Conservation (phyloP, 371 early-diverging fungal genomes). For the Vairimorpha ceranae region DNA sequence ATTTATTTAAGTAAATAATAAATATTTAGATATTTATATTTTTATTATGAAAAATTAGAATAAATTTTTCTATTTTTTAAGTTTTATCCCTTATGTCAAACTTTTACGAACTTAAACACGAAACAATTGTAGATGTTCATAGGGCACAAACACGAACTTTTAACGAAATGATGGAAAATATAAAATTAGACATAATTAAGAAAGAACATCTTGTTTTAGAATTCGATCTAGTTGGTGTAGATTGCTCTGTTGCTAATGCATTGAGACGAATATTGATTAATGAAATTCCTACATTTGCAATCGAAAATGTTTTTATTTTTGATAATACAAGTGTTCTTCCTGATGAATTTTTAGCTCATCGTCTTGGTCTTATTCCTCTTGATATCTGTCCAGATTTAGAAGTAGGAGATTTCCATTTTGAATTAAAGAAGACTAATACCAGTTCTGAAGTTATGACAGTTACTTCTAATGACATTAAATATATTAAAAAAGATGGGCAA, state of each 20-base stretch:
- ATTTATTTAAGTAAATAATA: too few relatives aligned
- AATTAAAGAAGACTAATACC: slow-evolving; percentile 64
- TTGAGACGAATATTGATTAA: slow-evolving; percentile 86
- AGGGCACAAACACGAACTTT: not conserved
- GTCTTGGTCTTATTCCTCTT: slow-evolving; percentile 91
- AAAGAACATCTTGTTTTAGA: slow-evolving; percentile 16
- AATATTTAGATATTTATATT: too few relatives aligned
- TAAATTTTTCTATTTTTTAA: too few relatives aligned
- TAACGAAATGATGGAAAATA: slow-evolving; percentile 20
- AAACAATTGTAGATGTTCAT: slow-evolving; percentile 10
- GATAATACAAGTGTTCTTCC: slow-evolving; percentile 86
- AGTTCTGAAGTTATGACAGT: slow-evolving; percentile 64
- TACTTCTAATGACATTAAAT: slow-evolving; percentile 71
- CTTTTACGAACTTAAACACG: slow-evolving; percentile 25
- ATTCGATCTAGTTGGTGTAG: slow-evolving; percentile 50
- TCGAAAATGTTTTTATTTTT: slow-evolving; percentile 88
- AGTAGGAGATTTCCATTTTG: slow-evolving; percentile 72
- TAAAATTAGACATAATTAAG: slow-evolving; percentile 33
- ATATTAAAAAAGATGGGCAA: slow-evolving; percentile 81
- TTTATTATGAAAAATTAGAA: too few relatives aligned
- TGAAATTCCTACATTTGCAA: slow-evolving; percentile 96
- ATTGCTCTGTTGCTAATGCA: slow-evolving; percentile 73
- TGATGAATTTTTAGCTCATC: slow-evolving; percentile 94
- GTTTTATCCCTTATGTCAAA: slow-evolving; percentile 12
- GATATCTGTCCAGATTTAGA: slow-evolving; percentile 74